A percentile compares a stretch with the other conserved stretches of the same genome.
These are phyloP conservation scores for Blastobotrys capitulatus DNA, from an alignment of 1,139 yeast genomes.

Conservation along the genomic window DNA sequence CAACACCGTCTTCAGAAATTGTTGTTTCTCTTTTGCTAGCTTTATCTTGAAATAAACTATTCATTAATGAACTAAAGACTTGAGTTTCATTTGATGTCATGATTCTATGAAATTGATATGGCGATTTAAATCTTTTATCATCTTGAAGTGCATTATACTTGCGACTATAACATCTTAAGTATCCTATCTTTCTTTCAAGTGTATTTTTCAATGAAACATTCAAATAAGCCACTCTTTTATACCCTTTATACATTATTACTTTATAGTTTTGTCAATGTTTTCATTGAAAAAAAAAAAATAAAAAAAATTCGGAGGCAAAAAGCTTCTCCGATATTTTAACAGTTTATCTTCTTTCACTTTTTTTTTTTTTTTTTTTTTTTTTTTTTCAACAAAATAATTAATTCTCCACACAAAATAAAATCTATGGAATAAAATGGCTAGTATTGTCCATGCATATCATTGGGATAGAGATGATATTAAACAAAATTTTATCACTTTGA, in stretches of 20 bases:
- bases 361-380: neutral
- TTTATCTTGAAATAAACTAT: conserved; percentile 21
- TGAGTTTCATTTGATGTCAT: conserved; percentile 18
- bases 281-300: too few relatives aligned
- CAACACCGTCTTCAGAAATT: neutral
- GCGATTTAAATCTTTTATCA: too few relatives aligned
- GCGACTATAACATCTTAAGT: too few relatives aligned
- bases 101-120: neutral
- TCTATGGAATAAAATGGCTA: conserved; percentile 13
- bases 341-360: too few relatives aligned
- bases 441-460: conserved; percentile 48
- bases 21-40: conserved; percentile 9
- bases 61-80: conserved; percentile 24
- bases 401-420: neutral
- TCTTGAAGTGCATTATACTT: too few relatives aligned
- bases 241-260: too few relatives aligned
- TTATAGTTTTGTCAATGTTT: too few relatives aligned
- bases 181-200: too few relatives aligned
- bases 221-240: too few relatives aligned
- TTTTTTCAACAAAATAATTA: neutral
- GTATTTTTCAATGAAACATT: too few relatives aligned
- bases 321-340: too few relatives aligned
- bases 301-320: too few relatives aligned
- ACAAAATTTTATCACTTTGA: conserved; percentile 57
- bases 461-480: conserved; percentile 51